Percentiles rank a stretch among this genome's conserved stretches.
phyloP scores from a whole-genome alignment of 768 basidiomycete genomes.

The Termitomyces sp. region DNA sequence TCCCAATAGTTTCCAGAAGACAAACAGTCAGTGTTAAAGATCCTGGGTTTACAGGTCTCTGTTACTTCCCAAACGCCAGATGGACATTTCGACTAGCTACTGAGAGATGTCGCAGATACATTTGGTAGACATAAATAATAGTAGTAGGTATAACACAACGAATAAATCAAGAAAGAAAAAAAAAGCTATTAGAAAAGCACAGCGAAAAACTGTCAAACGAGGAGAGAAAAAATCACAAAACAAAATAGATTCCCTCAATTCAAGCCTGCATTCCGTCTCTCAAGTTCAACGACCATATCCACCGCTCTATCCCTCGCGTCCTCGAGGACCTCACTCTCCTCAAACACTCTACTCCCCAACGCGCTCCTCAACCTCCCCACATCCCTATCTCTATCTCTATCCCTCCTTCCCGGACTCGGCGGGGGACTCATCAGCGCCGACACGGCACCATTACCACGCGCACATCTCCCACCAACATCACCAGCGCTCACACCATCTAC shows the following conservation, averaged over 20 bases:
- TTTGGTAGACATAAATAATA: neutral
- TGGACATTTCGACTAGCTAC: too few relatives aligned
- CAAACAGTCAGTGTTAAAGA: too few relatives aligned
- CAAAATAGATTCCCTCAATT: neutral
- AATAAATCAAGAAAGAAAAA: neutral
- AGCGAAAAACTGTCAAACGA: too few relatives aligned
- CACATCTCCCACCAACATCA: neutral
- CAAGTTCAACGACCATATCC: slow-evolving; percentile 55
- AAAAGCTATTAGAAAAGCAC: neutral
- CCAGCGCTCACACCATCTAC: slow-evolving; percentile 12
- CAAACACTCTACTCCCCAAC: slow-evolving; percentile 47
- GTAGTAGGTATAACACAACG: neutral
- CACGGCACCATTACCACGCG: neutral
- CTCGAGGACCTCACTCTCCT: slow-evolving; percentile 41
- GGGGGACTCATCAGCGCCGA: slow-evolving; percentile 54
- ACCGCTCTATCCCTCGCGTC: slow-evolving; percentile 75
- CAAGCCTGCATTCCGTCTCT: slow-evolving; percentile 25
- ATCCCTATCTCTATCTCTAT: slow-evolving; percentile 22
- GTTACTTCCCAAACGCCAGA: too few relatives aligned
- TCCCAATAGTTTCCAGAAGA: too few relatives aligned
- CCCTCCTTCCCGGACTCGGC: slow-evolving; percentile 36
- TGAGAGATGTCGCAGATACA: too few relatives aligned
- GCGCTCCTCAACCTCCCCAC: slow-evolving; percentile 43
- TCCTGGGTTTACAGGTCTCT: too few relatives aligned
- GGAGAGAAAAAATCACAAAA: neutral